A percentile compares a stretch with the other conserved stretches of the same genome.
Evolutionary conservation across 257 asterid genomes (phyloP).

Genomic region (Nicotiana noctiflora): DNA sequence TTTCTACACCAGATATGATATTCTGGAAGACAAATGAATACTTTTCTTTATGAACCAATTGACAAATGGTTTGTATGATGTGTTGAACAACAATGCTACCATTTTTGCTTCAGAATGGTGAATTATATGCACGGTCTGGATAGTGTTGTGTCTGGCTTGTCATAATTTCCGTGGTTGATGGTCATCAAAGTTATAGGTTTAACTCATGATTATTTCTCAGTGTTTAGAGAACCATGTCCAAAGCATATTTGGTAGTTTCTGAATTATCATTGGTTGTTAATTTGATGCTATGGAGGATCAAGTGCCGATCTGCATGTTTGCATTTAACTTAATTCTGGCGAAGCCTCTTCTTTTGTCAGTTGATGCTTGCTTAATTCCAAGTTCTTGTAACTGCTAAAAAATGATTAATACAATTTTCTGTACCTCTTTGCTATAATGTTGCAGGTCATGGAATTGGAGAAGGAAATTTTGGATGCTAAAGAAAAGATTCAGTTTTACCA

Average conservation of each 20-base stretch:
- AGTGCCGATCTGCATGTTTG: not conserved
- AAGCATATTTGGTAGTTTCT: not conserved
- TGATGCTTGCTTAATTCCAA: not conserved
- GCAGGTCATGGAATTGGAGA: constrained; percentile 93
- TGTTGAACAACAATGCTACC: not conserved
- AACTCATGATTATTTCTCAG: not conserved
- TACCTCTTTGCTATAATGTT: not conserved
- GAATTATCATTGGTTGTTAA: not conserved
- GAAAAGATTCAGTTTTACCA: constrained; percentile 84
- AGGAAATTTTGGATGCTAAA: constrained; percentile 80
- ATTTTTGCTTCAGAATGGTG: constrained; percentile 6
- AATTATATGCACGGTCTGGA: not conserved
- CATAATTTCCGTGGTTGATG: not conserved
- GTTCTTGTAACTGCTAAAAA: not conserved
- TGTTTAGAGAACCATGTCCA: not conserved
- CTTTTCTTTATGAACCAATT: not conserved
- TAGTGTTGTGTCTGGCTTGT: not conserved
- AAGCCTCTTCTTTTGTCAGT: constrained; percentile 2
- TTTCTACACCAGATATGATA: not conserved
- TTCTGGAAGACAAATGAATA: not conserved
- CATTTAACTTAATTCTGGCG: not conserved
- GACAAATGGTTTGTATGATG: not conserved
- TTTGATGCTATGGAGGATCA: constrained; percentile 1
- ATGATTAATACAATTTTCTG: not conserved
- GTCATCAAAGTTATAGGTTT: not conserved